Evolutionary conservation across 495 filamentous ascomycete genomes (phyloP).

Genomic region (Trypethelium eluteriae): DNA sequence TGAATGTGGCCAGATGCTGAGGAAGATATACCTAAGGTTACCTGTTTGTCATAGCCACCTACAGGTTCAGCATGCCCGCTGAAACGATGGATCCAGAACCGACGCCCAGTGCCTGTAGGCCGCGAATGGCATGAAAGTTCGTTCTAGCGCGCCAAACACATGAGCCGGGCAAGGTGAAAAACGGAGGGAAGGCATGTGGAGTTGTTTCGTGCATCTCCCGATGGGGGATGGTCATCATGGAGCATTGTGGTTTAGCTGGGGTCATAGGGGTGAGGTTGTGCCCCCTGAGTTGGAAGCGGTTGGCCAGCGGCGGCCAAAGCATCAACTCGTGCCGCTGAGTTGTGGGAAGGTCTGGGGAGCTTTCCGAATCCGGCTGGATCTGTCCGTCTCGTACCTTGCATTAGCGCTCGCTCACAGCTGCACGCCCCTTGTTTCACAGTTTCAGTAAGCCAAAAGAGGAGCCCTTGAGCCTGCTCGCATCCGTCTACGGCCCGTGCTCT

Average conservation of each 20-base stretch:
- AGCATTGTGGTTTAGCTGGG: background rate
- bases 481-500: background rate
- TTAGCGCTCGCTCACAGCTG: background rate
- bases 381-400: background rate
- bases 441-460: background rate
- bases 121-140: background rate
- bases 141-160: conserved; percentile 3
- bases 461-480: background rate
- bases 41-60: background rate
- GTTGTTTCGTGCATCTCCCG: conserved; percentile 1
- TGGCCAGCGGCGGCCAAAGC: background rate
- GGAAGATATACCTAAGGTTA: background rate
- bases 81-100: conserved; percentile 8
- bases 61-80: background rate
- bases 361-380: background rate
- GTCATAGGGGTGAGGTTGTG: background rate
- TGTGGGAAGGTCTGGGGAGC: background rate
- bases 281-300: background rate
- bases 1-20: background rate
- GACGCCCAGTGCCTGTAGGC: background rate
- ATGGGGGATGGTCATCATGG: background rate
- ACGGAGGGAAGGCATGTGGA: background rate
- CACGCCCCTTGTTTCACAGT: conserved; percentile 1
- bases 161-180: background rate
- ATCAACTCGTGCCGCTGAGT: background rate